Evolutionary conservation across 2,329 filamentous ascomycete genomes (phyloP).

Genomic region (Colletotrichum sidae): DNA sequence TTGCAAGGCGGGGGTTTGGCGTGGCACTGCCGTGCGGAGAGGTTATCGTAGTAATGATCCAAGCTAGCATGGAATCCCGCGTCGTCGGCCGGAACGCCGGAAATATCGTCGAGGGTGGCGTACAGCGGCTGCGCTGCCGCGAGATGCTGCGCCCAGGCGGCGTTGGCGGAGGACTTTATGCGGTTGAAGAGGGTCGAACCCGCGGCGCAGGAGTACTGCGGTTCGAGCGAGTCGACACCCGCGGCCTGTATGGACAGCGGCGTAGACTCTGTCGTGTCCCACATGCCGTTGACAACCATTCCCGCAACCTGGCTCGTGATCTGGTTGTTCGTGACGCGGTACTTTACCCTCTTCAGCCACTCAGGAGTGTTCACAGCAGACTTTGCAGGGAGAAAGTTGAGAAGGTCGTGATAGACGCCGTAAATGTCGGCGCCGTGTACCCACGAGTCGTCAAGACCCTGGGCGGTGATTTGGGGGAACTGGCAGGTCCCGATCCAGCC

Average conservation of each 20-base stretch:
- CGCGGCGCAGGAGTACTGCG: slow-evolving; percentile 73
- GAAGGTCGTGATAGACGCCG: slow-evolving; percentile 77
- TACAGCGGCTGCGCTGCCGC: slow-evolving; percentile 66
- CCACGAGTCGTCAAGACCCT: slow-evolving; percentile 79
- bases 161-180: slow-evolving; percentile 58
- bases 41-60: slow-evolving; percentile 88
- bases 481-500: slow-evolving; percentile 82
- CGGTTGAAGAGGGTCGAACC: slow-evolving; percentile 55
- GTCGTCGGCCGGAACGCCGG: slow-evolving; percentile 68
- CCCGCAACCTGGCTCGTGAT: slow-evolving; percentile 86
- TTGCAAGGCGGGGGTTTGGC: slow-evolving; percentile 78
- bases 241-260: slow-evolving; percentile 58
- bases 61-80: slow-evolving; percentile 76
- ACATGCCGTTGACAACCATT: slow-evolving; percentile 81
- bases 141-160: slow-evolving; percentile 74
- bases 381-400: slow-evolving; percentile 72
- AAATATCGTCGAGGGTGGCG: slow-evolving; percentile 72
- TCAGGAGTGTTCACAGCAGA: slow-evolving; percentile 46
- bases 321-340: slow-evolving; percentile 83
- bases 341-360: slow-evolving; percentile 62
- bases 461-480: slow-evolving; percentile 83
- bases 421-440: slow-evolving; percentile 82
- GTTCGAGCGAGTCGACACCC: slow-evolving; percentile 78
- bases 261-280: slow-evolving; percentile 54
- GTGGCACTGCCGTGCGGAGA: slow-evolving; percentile 84